These are phyloP conservation scores for Porodaedalea pini DNA, from an alignment of 1,284 basidiomycete genomes.

Conservation along the genomic window DNA sequence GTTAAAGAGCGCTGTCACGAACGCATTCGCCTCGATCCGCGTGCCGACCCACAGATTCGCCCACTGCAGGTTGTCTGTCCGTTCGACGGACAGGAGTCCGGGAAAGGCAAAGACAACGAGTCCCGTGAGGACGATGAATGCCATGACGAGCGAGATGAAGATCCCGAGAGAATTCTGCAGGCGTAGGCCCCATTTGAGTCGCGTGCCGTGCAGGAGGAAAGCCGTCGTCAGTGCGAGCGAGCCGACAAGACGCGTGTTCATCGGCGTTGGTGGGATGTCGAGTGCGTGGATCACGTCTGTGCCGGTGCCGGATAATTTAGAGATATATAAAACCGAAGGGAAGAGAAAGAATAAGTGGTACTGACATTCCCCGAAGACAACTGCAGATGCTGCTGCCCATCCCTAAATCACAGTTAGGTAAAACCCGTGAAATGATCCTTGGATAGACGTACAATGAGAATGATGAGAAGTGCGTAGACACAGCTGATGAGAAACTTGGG, in stretches of 20 bases:
- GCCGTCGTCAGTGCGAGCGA: slow-evolving; percentile 55
- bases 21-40: slow-evolving; percentile 45
- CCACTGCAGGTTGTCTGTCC: slow-evolving; percentile 52
- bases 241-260: slow-evolving; percentile 49
- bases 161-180: slow-evolving; percentile 65
- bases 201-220: slow-evolving; percentile 54
- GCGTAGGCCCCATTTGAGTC: slow-evolving; percentile 54
- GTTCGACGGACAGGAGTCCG: slow-evolving; percentile 42
- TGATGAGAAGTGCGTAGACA: slow-evolving; percentile 54
- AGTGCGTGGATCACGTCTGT: slow-evolving; percentile 56
- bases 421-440: slow-evolving; percentile 24
- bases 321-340: neutral
- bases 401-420: slow-evolving; percentile 37
- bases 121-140: slow-evolving; percentile 55
- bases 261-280: slow-evolving; percentile 40
- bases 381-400: slow-evolving; percentile 49
- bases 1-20: slow-evolving; percentile 60
- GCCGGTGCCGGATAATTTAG: no score
- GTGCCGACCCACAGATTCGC: slow-evolving; percentile 55
- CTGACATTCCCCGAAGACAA: slow-evolving; percentile 69
- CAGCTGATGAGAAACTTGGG: slow-evolving; percentile 63
- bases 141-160: slow-evolving; percentile 61
- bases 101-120: slow-evolving; percentile 47
- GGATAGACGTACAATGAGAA: slow-evolving; percentile 48
- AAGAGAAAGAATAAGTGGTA: slow-evolving; percentile 8